Evolutionary conservation across 140 eudicot species (phyloP), one percentile per base, ranked within the genome.

Genomic region (Senecio squalidus): DNA sequence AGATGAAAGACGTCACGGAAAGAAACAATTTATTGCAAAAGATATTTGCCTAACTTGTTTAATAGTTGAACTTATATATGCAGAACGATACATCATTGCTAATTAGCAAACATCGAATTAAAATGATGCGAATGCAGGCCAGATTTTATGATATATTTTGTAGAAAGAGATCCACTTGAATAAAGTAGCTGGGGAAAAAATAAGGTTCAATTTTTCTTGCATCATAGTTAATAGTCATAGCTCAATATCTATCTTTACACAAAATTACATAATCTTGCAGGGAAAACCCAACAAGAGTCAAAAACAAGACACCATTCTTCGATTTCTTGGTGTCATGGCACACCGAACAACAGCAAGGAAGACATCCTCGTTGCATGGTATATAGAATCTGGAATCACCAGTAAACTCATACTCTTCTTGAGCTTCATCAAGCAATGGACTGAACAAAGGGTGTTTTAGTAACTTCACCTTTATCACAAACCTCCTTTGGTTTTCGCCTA

Each of bases 361-460:
- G 9, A 74, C 60, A 27, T 67, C 82, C 79, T 85, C 97, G 20
- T 90, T 68, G 30, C 95, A 86, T 24, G 97, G 94, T 57, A 90
- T 86, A 64, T 80, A 73, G 34, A 90, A 85, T 64, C 73, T 80
- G 0, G 93, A 78, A 54, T 70, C 75, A 4, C 80, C 74, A 22
- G 68, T 55, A 66, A 75, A 83, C 39, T 74, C 94, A 25, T 76
- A 76, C 40, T 78, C 89, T 24, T 90, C 94, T 26, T 51, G 87
- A 57, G 90, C 90, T 60, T 82, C 82, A 62, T 90, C 95, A 58
- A 90, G 64, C 84, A 90, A 66, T 15, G 90, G 87, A 67, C 73
- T 45, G 41, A 90, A 86, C 21, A 80, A 75, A 3, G 95, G 95
- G 68, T 90, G 89, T 47, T 80, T 80, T 30, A 90, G 83, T 51